Evolutionary conservation across 306 rosid species (phyloP), one percentile per base, ranked within the genome.

Genomic region (Vigna unguiculata): DNA sequence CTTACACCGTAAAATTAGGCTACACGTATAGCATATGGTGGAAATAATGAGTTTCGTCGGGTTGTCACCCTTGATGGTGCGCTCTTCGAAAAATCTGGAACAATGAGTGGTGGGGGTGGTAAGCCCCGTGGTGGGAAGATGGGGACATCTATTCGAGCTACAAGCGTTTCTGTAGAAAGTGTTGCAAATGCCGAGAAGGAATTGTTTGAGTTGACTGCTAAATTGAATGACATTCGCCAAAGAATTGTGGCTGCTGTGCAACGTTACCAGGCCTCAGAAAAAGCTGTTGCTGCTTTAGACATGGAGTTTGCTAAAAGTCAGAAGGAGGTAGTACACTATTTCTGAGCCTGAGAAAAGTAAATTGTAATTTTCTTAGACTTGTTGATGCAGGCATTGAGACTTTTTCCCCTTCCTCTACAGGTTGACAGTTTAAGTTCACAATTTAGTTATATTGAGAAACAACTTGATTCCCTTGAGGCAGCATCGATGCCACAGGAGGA

Each of bases 21-120:
- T 62, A 84, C 93, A 36, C 91, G 91, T 38, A 92, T 92, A 51
- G 96, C 97, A 58, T 92, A 92, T 57, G 88, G 91, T 6, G 87
- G 82, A 61, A 84, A 85, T 86, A 71, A 69, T 47, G 92, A 92
- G 41, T 95, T 90, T 77, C 86, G 89, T 45, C 90, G 96, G 47
- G 98, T 95, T 62, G 98, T 95, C 69, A 95, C 98, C 47, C 90
- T 92, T 88, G 97, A 90, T 67, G 98, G 98, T 68, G 93, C 93
- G 28, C 89, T 95, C 60, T 88, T 95, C 64, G 97, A 95, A 85
- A 87, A 77, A 75, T 88, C 97, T 72, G 98, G 98, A 76, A 92
- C 97, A 54, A 95, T 92, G 96, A 92, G 93, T 85, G 97, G 97
- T 48, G 98, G 98, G 43, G 98, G 98, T 9, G 68, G 73, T 83